Evolutionary conservation across 75 land plant genomes (phyloP).

Genomic region (Larix kaempferi): DNA sequence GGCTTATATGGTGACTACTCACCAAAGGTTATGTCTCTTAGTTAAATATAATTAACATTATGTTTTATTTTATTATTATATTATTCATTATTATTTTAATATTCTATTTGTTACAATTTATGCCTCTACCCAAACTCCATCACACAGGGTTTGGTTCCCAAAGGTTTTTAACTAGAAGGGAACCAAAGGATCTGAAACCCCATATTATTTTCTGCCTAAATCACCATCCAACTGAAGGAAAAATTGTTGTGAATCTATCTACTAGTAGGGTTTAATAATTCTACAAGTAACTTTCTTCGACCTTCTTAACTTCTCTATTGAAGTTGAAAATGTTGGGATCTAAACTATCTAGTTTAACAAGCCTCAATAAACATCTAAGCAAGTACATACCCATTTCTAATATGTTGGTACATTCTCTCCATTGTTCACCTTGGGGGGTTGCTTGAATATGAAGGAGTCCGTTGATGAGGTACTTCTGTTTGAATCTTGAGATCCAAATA

Average conservation of each 20-base stretch:
- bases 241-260: constrained; percentile 51
- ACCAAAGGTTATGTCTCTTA: too few species aligned
- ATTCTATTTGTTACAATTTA: too few species aligned
- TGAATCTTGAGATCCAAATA: constrained; percentile 66
- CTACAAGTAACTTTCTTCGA: constrained; percentile 59
- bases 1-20: too few species aligned
- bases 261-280: constrained; percentile 38
- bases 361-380: constrained; percentile 64
- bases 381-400: constrained; percentile 25
- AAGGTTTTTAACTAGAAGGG: constrained; percentile 62
- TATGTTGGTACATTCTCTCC: not conserved
- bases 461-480: constrained; percentile 51
- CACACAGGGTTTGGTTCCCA: constrained; percentile 69
- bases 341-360: constrained; percentile 46
- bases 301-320: constrained; percentile 57
- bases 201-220: constrained; percentile 35
- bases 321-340: constrained; percentile 42
- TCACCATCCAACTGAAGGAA: constrained; percentile 23
- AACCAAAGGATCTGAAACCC: constrained; percentile 57
- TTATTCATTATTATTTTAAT: too few species aligned
- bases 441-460: constrained; percentile 61
- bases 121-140: constrained; percentile 61
- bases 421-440: constrained; percentile 31
- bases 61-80: too few species aligned
- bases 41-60: too few species aligned